Base-by-base conservation (phyloP, 169 alveolate genomes). In the Plasmodium ovale region DNA sequence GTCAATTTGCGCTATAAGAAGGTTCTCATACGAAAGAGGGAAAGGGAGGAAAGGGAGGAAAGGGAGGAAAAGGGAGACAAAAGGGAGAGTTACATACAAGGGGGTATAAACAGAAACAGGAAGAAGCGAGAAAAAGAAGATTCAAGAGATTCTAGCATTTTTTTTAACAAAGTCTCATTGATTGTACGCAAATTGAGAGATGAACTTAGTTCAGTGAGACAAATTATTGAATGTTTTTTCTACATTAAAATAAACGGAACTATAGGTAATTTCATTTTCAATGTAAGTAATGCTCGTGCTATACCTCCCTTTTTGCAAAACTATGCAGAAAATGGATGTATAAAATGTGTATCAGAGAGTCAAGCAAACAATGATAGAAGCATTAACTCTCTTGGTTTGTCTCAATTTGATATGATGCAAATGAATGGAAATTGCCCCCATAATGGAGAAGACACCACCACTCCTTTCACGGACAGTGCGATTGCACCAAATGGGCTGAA, bases 1-100 rank as follows among this genome's bases (percentile, higher is more conserved):
- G 64, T 42, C 14, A 60, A 39, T 42, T 6, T 73, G 39, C 56
- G 29, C 6, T 73, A 73, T 29, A 73, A 59, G 19, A 73, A 60
- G 1, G 42, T 73, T 56, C 49, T 59, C 1, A 31, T 73, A 21
- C 31, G 60, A 47, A 73, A 73, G 35, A 65, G 33, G 19, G 72
- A 39, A 6, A 44, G 4, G n/a, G 31, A 14, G 19, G 64, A 42
- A 12, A 42, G 29, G n/a, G n/a, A 1, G 2, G 3, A 29, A 12
- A 29, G 0, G 23, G 51, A 64, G 6, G 4, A 64, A 7, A 62
- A 29, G 7, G 33, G n/a, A 14, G 25, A 27, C n/a, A 47, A 2
- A 59, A 29, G 3, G 37, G 37, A 23, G 14, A 5, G 37, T 6
- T 21, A 29, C 19, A 14, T 31, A 60, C 10, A 37, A 23, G 27